Conservation (phyloP, 345 rosid species). For the Eutrema heterophyllum region DNA sequence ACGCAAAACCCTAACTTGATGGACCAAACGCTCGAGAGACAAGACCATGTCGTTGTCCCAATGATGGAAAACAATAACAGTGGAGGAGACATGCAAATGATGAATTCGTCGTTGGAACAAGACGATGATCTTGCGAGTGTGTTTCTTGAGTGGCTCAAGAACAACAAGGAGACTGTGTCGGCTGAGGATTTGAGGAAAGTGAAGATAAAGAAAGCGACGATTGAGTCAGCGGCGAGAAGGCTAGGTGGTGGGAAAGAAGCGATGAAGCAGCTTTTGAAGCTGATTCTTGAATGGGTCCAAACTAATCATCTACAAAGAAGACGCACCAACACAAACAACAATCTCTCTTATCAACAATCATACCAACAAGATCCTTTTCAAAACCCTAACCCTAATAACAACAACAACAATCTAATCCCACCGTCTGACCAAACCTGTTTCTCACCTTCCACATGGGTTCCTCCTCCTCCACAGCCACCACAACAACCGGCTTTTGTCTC, state of each 20-base stretch:
- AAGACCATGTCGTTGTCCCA: slow-evolving; percentile 18
- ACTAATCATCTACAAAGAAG: slow-evolving; percentile 73
- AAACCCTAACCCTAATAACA: slow-evolving; percentile 44
- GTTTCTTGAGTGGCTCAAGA: slow-evolving; percentile 88
- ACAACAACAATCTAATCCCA: slow-evolving; percentile 31
- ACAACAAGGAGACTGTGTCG: slow-evolving; percentile 73
- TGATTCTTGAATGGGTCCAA: slow-evolving; percentile 97
- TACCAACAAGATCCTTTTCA: slow-evolving; percentile 40
- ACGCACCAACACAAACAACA: slow-evolving; percentile 21
- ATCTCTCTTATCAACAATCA: slow-evolving; percentile 27
- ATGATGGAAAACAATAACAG: slow-evolving; percentile 23
- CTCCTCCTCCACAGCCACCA: slow-evolving; percentile 22
- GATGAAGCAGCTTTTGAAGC: slow-evolving; percentile 85
- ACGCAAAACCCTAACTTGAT: slow-evolving; percentile 27
- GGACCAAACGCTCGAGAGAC: slow-evolving; percentile 27
- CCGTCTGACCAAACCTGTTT: slow-evolving; percentile 39
- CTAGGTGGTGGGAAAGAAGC: slow-evolving; percentile 92
- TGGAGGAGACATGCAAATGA: slow-evolving; percentile 29
- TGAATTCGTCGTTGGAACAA: slow-evolving; percentile 23
- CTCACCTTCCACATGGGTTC: slow-evolving; percentile 46
- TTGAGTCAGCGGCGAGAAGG: slow-evolving; percentile 80
- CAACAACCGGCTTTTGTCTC: slow-evolving; percentile 32
- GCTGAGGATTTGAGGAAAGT: slow-evolving; percentile 88
- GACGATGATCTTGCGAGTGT: slow-evolving; percentile 77
- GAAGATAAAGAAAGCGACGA: slow-evolving; percentile 89